Evolutionary conservation across 2,329 filamentous ascomycete species (phyloP).

Genomic region (Neoascochyta sp.): DNA sequence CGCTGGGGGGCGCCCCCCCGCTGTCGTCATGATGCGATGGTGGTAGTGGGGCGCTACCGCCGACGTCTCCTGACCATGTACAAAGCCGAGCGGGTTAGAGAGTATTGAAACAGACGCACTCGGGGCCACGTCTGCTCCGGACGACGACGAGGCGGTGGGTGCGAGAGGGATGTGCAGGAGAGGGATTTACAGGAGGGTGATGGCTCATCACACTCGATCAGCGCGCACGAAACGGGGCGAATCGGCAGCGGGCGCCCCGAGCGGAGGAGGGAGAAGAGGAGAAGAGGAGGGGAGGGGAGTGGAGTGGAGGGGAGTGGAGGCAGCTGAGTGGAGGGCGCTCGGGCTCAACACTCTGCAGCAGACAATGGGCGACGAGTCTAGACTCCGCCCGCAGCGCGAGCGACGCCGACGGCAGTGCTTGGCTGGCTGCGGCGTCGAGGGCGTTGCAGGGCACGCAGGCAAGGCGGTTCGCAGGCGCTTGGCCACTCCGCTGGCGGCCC

Average conservation of each 20-base stretch:
- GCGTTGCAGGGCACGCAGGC: conserved; percentile 7
- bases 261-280: no score
- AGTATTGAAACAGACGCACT: no score
- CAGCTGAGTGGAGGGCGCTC: no score
- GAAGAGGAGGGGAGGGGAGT: no score
- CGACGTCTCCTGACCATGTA: conserved; percentile 3
- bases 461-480: conserved; percentile 7
- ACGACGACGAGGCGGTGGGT: no score
- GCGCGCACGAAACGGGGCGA: conserved; percentile 7
- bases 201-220: conserved; percentile 4
- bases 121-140: no score
- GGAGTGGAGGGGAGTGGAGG: no score
- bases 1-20: conserved; percentile 10
- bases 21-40: conserved; percentile 15
- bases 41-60: conserved; percentile 2
- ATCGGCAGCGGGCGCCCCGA: conserved; percentile 12
- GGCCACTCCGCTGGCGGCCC: conserved; percentile 15
- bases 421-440: conserved; percentile 6
- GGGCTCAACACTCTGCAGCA: conserved; percentile 15
- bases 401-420: no score
- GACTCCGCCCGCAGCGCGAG: conserved; percentile 14
- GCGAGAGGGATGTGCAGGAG: no score
- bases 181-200: no score
- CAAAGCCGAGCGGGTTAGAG: no score
- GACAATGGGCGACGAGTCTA: conserved; percentile 13